Evolutionary conservation across 116 monocot genomes (phyloP).

Genomic region (Zostera marina): DNA sequence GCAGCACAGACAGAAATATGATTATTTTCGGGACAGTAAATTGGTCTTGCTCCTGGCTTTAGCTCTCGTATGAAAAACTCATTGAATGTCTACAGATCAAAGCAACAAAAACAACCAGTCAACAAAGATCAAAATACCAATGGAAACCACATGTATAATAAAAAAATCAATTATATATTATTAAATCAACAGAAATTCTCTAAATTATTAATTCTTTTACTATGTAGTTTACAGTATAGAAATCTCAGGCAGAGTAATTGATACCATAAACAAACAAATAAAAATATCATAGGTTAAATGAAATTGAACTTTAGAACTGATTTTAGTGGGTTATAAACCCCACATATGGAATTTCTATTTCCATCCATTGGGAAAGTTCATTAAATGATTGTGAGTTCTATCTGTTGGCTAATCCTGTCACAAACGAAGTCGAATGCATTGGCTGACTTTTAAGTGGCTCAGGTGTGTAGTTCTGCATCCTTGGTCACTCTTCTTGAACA

Average conservation of each 20-base stretch:
- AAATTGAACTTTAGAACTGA: background rate
- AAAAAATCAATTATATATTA: background rate
- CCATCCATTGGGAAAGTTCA: no score
- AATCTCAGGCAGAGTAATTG: background rate
- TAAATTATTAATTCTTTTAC: background rate
- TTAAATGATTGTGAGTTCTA: no score
- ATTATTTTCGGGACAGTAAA: conserved; percentile 32
- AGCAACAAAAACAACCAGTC: conserved; percentile 1
- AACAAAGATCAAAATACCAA: background rate
- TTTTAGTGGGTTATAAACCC: no score
- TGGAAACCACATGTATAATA: background rate
- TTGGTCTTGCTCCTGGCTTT: conserved; percentile 73
- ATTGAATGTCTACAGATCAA: conserved; percentile 70
- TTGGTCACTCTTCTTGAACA: no score
- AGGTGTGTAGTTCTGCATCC: no score
- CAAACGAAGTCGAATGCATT: no score
- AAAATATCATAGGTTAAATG: background rate
- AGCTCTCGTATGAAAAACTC: conserved; percentile 89
- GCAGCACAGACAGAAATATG: conserved; percentile 81
- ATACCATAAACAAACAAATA: background rate
- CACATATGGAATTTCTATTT: no score
- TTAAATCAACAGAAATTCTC: background rate
- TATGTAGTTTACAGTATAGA: background rate
- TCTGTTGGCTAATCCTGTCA: no score
- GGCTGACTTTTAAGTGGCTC: no score